Percentiles rank a stretch among this genome's conserved stretches.
phyloP scores from a whole-genome alignment of 2,329 filamentous ascomycete species.

The Ciborinia camelliae region DNA sequence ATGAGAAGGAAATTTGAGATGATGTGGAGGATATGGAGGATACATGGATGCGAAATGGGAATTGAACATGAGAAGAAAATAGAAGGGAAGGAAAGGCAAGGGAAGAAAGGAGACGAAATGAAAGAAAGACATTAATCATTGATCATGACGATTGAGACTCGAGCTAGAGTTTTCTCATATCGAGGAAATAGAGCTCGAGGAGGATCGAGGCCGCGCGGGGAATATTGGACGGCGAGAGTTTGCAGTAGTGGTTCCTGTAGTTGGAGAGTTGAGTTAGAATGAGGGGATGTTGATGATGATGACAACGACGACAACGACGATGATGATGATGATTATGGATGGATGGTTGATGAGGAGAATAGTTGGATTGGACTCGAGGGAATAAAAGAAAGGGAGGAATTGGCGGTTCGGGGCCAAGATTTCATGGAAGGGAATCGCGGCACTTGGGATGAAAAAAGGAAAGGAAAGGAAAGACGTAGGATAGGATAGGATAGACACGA shows the following conservation, averaged over 20 bases:
- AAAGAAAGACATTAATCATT: not conserved
- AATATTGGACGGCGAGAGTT: slow-evolving; percentile 28
- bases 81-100: not conserved
- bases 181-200: slow-evolving; percentile 36
- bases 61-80: not conserved
- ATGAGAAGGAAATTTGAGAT: not conserved
- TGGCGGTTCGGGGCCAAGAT: not conserved
- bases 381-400: not conserved
- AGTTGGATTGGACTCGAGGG: not conserved
- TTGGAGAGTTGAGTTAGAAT: not conserved
- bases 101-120: not conserved
- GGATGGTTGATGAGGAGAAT: not conserved
- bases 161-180: slow-evolving; percentile 22
- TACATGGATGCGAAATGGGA: not conserved
- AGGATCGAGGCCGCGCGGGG: slow-evolving; percentile 31
- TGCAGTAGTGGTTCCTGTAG: slow-evolving; percentile 34
- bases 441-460: not conserved
- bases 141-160: not conserved
- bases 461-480: too few species aligned
- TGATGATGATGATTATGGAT: too few species aligned
- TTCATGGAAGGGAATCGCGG: not conserved
- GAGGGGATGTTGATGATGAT: not conserved
- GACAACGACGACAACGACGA: too few species aligned
- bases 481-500: not conserved
- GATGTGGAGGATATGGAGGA: not conserved